A percentile compares a stretch with the other conserved stretches of the same genome.
These are phyloP conservation scores for Rhodamnia argentea DNA, from an alignment of 345 rosid species.

Conservation along the genomic window DNA sequence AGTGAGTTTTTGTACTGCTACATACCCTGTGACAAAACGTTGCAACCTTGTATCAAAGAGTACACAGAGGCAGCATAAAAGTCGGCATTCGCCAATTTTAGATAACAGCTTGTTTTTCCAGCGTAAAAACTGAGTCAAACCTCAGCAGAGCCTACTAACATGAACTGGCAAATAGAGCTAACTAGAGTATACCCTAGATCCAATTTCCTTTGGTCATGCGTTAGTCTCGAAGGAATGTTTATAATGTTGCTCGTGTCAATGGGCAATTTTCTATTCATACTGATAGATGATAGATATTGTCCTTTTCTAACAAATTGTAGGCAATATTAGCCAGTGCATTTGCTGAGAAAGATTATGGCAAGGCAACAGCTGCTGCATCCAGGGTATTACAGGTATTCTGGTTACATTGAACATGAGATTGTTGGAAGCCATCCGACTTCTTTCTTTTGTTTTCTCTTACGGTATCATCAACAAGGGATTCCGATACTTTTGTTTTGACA, in stretches of 20 bases:
- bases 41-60: background rate
- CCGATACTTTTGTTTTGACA: background rate
- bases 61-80: background rate
- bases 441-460: background rate
- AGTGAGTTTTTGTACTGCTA: background rate
- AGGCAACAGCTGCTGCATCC: conserved; percentile 59
- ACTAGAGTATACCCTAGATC: background rate
- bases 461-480: background rate
- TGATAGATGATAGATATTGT: background rate
- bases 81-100: background rate
- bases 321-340: conserved; percentile 85
- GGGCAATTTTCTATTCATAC: background rate
- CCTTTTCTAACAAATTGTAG: conserved; percentile 14
- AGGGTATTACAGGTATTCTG: conserved; percentile 67
- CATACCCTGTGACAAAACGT: background rate
- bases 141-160: background rate
- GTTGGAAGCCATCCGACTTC: background rate
- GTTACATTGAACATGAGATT: background rate
- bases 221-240: background rate
- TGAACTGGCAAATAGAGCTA: background rate
- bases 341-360: conserved; percentile 71
- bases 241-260: background rate
- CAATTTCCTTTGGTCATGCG: background rate
- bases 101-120: background rate
- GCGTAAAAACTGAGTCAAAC: background rate